A percentile compares a stretch with the other conserved stretches of the same genome.
These are phyloP conservation scores for Bolboschoenoplectus hybrid DNA, from an alignment of 202 grass and related monocot genomes.

Conservation along the genomic window DNA sequence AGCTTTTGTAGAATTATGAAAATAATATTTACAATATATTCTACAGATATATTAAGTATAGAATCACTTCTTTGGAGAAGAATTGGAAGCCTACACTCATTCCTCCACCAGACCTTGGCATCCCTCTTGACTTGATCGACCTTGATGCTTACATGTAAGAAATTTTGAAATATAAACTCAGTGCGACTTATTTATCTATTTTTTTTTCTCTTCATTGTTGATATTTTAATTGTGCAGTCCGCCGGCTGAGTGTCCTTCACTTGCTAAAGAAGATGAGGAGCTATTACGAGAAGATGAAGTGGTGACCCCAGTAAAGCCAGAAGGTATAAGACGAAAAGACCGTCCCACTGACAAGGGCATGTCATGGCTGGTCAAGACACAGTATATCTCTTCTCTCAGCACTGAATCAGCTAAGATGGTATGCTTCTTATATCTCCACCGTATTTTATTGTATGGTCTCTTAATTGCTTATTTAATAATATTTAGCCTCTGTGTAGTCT, in stretches of 20 bases:
- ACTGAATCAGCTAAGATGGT: constrained; percentile 87
- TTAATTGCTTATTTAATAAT: constrained; percentile 35
- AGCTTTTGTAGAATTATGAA: constrained; percentile 30
- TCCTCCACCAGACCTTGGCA: constrained; percentile 87
- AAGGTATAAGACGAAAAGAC: constrained; percentile 92
- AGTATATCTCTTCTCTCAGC: constrained; percentile 95
- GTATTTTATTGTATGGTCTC: constrained; percentile 45
- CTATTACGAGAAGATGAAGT: constrained; percentile 85
- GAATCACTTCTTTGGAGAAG: constrained; percentile 93
- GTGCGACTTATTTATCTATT: neutral
- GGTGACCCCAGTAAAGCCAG: constrained; percentile 85
- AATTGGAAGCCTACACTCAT: constrained; percentile 86
- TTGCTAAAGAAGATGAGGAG: constrained; percentile 86
- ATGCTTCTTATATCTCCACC: constrained; percentile 39
- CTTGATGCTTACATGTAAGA: constrained; percentile 93
- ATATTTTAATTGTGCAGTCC: constrained; percentile 45
- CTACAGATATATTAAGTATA: constrained; percentile 88
- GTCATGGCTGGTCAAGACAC: constrained; percentile 99
- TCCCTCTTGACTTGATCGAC: constrained; percentile 97
- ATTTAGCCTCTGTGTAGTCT: constrained; percentile 57
- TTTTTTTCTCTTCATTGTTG: constrained; percentile 4
- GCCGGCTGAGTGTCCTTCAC: constrained; percentile 46
- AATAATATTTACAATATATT: constrained; percentile 22
- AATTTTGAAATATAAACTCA: constrained; percentile 29
- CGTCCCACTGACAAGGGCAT: constrained; percentile 94